These are phyloP conservation scores for Sedum album DNA, from an alignment of 164 flowering plant species.

Conservation along the genomic window DNA sequence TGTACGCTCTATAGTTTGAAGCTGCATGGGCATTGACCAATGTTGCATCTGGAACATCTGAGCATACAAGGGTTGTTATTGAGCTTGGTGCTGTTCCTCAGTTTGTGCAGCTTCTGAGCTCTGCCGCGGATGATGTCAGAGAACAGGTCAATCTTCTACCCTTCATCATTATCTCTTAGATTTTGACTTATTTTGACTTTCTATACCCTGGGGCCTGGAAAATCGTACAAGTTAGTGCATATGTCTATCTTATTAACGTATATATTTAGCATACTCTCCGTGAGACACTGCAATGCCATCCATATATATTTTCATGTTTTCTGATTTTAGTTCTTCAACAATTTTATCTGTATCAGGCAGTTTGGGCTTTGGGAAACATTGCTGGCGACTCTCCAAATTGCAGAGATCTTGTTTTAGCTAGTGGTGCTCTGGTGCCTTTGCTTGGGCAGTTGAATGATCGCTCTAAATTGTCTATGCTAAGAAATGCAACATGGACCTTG, in stretches of 20 bases:
- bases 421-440: conserved; percentile 68
- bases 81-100: conserved; percentile 11
- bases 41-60: conserved; percentile 90
- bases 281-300: neutral
- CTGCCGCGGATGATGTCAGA: neutral
- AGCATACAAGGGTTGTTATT: conserved; percentile 47
- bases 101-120: neutral
- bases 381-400: conserved; percentile 86
- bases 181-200: neutral
- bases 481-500: conserved; percentile 91
- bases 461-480: conserved; percentile 70
- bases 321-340: neutral
- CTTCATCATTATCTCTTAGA: neutral
- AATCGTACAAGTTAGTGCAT: neutral
- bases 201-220: neutral
- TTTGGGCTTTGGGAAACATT: conserved; percentile 91
- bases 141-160: neutral
- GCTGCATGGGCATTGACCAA: conserved; percentile 98
- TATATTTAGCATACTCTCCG: neutral
- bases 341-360: conserved; percentile 44
- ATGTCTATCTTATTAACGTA: neutral
- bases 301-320: neutral
- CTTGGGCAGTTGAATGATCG: conserved; percentile 63
- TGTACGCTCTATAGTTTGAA: conserved; percentile 48
- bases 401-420: conserved; percentile 67